Percentiles rank a stretch among this genome's conserved stretches.
Evolutionary conservation across 306 rosid genomes (phyloP).

Genomic region (Betula pendula): DNA sequence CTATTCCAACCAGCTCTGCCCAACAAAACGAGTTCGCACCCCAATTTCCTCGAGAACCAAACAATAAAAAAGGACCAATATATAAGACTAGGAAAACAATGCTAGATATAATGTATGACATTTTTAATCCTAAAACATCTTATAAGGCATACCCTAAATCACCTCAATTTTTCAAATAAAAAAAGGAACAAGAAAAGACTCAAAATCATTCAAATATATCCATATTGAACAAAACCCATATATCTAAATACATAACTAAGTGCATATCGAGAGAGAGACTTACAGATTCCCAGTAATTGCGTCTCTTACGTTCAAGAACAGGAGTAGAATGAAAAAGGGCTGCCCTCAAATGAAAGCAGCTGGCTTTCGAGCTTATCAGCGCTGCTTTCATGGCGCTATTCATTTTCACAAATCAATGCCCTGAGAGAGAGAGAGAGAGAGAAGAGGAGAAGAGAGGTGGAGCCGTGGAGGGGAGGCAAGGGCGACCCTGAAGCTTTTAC

Average conservation of each 20-base stretch:
- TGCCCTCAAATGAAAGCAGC: conserved; percentile 34
- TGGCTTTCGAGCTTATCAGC: conserved; percentile 38
- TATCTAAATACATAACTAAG: not conserved
- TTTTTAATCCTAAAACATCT: not conserved
- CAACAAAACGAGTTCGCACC: not conserved
- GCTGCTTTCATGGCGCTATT: conserved; percentile 52
- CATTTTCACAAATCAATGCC: conserved; percentile 41
- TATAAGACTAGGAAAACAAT: not conserved
- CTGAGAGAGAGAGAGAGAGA: not conserved
- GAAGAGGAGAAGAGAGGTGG: not conserved
- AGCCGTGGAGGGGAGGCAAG: not conserved
- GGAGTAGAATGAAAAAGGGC: conserved; percentile 81
- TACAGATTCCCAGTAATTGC: conserved; percentile 57
- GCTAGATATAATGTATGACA: not conserved
- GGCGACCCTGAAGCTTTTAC: not conserved
- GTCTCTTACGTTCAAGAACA: conserved; percentile 65
- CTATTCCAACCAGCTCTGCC: not conserved
- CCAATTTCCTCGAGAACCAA: not conserved
- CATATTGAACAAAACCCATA: not conserved
- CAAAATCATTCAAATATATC: not conserved
- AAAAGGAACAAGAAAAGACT: not conserved
- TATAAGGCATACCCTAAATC: not conserved
- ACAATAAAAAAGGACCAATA: not conserved
- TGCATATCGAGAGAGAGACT: conserved; percentile 34
- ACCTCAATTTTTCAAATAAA: not conserved